Percentiles rank a stretch among this genome's conserved stretches.
These are phyloP conservation scores for Lycium ferocissimum DNA, from an alignment of 257 asterid genomes.

Conservation along the genomic window DNA sequence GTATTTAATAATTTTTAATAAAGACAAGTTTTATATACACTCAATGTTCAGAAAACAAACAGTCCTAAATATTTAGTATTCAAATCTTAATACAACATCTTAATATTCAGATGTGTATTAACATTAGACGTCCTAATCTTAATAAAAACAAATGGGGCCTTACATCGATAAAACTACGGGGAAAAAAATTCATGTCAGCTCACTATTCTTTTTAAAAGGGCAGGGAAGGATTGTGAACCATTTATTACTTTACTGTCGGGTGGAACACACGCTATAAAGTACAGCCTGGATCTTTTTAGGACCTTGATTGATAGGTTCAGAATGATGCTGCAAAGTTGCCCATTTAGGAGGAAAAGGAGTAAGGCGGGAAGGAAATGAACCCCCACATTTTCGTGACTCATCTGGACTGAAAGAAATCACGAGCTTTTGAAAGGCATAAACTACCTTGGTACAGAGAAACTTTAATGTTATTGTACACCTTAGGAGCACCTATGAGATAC, in stretches of 20 bases:
- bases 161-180: background rate
- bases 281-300: background rate
- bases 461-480: background rate
- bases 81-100: background rate
- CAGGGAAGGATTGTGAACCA: slow-evolving; percentile 16
- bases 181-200: background rate
- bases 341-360: background rate
- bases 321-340: background rate
- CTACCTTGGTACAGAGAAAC: background rate
- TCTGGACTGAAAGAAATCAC: background rate
- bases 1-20: background rate
- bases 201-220: background rate
- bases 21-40: background rate
- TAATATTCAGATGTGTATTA: background rate
- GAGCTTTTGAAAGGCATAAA: background rate
- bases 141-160: background rate
- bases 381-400: background rate
- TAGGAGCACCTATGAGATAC: slow-evolving; percentile 15
- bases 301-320: slow-evolving; percentile 12
- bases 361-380: background rate
- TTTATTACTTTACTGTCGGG: slow-evolving; percentile 5
- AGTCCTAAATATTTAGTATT: background rate
- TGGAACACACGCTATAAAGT: slow-evolving; percentile 9
- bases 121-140: background rate
- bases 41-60: background rate